A percentile compares a stretch with the other conserved stretches of the same genome.
Evolutionary conservation across 176 grass and related monocot species (phyloP).

Genomic region (Ensete glaucum): DNA sequence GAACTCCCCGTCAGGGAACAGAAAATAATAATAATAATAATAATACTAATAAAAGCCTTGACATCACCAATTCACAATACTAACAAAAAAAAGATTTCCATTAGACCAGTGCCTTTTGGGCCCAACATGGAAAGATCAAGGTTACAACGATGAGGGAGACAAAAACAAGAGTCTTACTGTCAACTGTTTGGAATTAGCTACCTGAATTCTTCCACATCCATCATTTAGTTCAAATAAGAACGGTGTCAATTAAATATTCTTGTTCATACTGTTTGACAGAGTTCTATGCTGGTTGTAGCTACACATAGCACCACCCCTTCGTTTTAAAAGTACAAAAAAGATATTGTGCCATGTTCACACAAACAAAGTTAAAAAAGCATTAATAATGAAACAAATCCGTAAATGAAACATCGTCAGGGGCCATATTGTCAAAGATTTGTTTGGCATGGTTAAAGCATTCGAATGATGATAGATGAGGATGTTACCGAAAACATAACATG

Average conservation of each 20-base stretch:
- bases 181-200: background rate
- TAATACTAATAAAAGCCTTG: background rate
- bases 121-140: too few relatives aligned
- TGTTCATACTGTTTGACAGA: background rate
- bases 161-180: background rate
- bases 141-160: too few relatives aligned
- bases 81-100: background rate
- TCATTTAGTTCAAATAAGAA: background rate
- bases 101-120: background rate
- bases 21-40: background rate
- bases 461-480: background rate
- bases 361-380: background rate
- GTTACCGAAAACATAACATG: too few relatives aligned
- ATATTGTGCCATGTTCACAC: too few relatives aligned
- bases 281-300: too few relatives aligned
- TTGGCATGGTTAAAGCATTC: background rate
- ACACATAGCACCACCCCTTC: too few relatives aligned
- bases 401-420: background rate
- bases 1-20: conserved; percentile 14
- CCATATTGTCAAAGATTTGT: background rate
- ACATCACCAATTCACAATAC: background rate
- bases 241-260: background rate
- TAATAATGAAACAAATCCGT: background rate
- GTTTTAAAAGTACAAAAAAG: too few relatives aligned
- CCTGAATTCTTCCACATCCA: background rate